phyloP scores from a whole-genome alignment of 495 filamentous ascomycete genomes.

The Penicillium nucicola region DNA sequence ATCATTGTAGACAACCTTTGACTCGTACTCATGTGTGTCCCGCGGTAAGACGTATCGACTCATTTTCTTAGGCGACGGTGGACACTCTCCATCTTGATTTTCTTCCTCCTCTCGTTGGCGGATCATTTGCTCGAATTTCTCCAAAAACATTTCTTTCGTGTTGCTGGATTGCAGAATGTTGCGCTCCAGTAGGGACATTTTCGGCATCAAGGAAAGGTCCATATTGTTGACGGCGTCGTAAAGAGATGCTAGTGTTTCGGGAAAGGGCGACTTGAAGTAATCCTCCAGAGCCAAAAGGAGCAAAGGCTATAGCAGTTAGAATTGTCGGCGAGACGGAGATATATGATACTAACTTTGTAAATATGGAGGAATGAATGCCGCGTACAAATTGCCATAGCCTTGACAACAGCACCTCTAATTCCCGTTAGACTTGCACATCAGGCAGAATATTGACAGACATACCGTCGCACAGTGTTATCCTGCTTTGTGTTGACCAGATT shows the following conservation, averaged over 20 bases:
- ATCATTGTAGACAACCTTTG: conserved; percentile 87
- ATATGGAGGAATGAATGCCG: conserved; percentile 98
- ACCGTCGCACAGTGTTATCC: conserved; percentile 84
- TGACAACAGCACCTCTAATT: conserved; percentile 83
- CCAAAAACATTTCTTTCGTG: conserved; percentile 92
- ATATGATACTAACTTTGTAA: conserved; percentile 72
- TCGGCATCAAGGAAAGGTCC: conserved; percentile 94
- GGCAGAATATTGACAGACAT: conserved; percentile 17
- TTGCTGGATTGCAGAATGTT: conserved; percentile 86
- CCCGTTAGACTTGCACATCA: not conserved
- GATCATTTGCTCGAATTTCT: conserved; percentile 96
- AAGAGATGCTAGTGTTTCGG: conserved; percentile 83
- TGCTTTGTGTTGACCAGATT: conserved; percentile 98
- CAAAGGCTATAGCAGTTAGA: conserved; percentile 62
- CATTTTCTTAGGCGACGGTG: conserved; percentile 47
- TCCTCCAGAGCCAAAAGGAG: conserved; percentile 93
- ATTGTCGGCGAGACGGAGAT: not conserved
- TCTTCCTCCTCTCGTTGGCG: conserved; percentile 59
- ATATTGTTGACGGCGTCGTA: conserved; percentile 94
- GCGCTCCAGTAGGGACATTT: conserved; percentile 76
- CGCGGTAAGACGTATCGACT: conserved; percentile 67
- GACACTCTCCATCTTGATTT: conserved; percentile 27
- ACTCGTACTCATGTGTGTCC: conserved; percentile 97
- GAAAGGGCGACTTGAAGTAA: conserved; percentile 90
- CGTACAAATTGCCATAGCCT: conserved; percentile 99